Evolutionary conservation across 306 rosid genomes (phyloP).

Genomic region (Vigna hirtella): DNA sequence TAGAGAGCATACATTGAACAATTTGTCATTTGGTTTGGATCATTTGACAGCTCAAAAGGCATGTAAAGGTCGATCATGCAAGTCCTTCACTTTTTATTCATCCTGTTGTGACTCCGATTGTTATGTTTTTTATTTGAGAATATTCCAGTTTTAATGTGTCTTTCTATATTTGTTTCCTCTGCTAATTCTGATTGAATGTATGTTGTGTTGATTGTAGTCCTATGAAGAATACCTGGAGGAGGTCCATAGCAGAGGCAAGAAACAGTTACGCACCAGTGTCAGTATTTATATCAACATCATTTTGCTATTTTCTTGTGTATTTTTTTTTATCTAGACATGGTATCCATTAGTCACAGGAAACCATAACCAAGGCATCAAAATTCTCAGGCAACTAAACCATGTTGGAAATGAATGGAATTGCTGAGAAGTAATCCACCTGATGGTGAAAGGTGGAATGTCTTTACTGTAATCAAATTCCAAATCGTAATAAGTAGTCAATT

Average conservation of each 20-base stretch:
- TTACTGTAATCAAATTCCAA: slow-evolving; percentile 12
- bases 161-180: slow-evolving; percentile 10
- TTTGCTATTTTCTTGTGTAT: background rate
- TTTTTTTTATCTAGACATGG: background rate
- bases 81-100: background rate
- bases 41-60: slow-evolving; percentile 14
- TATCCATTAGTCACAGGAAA: slow-evolving; percentile 16
- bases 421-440: slow-evolving; percentile 46
- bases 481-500: slow-evolving; percentile 11
- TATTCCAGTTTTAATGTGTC: background rate
- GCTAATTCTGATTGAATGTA: slow-evolving; percentile 8
- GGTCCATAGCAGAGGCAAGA: slow-evolving; percentile 45
- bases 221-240: slow-evolving; percentile 58
- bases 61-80: background rate
- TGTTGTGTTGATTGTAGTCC: slow-evolving; percentile 43
- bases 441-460: slow-evolving; percentile 45
- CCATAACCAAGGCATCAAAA: slow-evolving; percentile 36
- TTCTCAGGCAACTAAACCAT: slow-evolving; percentile 45
- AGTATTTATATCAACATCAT: slow-evolving; percentile 37
- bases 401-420: slow-evolving; percentile 32
- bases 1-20: background rate
- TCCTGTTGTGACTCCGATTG: background rate
- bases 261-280: slow-evolving; percentile 44
- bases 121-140: background rate
- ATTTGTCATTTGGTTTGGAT: slow-evolving; percentile 24